These are phyloP conservation scores for Imleria badia DNA, from an alignment of 768 basidiomycete genomes.

Conservation along the genomic window DNA sequence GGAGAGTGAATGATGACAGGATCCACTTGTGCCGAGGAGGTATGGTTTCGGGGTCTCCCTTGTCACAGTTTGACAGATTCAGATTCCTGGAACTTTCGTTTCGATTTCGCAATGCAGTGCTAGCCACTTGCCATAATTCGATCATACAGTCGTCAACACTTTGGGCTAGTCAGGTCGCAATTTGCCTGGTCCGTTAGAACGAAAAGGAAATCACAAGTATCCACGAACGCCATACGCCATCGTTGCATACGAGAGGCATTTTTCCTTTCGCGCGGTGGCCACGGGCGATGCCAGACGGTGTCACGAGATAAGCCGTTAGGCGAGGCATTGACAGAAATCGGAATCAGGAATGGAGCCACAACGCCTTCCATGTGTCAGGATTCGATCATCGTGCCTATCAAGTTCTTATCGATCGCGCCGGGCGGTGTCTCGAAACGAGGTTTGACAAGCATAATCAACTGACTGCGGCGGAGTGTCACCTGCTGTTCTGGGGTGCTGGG, in stretches of 20 bases:
- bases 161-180: background rate
- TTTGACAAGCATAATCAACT: slow-evolving; percentile 14
- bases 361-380: background rate
- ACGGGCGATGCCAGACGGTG: background rate
- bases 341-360: background rate
- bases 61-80: slow-evolving; percentile 13
- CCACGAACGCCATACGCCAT: background rate
- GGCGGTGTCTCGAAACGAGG: slow-evolving; percentile 13
- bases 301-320: background rate
- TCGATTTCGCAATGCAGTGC: slow-evolving; percentile 3
- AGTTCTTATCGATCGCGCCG: slow-evolving; percentile 16
- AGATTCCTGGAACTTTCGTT: background rate
- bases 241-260: background rate
- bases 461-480: background rate
- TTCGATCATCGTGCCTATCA: slow-evolving; percentile 17
- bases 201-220: background rate
- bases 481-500: slow-evolving; percentile 16
- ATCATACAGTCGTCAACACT: background rate
- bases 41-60: no score
- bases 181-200: background rate
- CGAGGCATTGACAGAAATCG: background rate
- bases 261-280: background rate
- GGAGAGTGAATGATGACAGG: slow-evolving; percentile 5
- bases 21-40: no score
- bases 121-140: background rate